phyloP scores from a whole-genome alignment of 2,329 filamentous ascomycete genomes.

The Pseudocercospora crystallina region DNA sequence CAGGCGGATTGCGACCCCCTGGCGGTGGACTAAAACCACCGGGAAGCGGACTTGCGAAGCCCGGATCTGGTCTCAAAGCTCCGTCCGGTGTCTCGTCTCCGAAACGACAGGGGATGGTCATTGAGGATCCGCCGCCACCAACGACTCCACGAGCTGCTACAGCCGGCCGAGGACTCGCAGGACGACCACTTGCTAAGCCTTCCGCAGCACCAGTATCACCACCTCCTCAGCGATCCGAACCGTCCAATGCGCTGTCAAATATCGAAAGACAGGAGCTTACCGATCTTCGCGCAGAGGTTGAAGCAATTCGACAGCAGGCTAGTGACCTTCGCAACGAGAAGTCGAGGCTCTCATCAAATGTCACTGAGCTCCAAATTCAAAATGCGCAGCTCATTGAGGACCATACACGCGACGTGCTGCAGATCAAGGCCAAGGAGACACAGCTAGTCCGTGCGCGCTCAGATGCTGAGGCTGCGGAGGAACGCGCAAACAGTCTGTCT shows the following conservation, averaged over 20 bases:
- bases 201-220: conserved; percentile 45
- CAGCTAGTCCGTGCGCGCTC: conserved; percentile 89
- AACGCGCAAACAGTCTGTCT: conserved; percentile 77
- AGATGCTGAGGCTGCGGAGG: conserved; percentile 85
- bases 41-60: conserved; percentile 43
- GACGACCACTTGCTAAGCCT: conserved; percentile 80
- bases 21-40: conserved; percentile 37
- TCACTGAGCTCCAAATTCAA: conserved; percentile 92
- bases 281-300: conserved; percentile 80
- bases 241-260: conserved; percentile 66
- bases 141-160: conserved; percentile 42
- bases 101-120: conserved; percentile 30
- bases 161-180: conserved; percentile 71
- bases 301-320: conserved; percentile 69
- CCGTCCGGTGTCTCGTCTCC: conserved; percentile 32
- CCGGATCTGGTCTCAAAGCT: conserved; percentile 38
- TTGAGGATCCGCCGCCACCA: conserved; percentile 30
- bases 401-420: conserved; percentile 89
- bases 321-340: conserved; percentile 83
- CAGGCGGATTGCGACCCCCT: conserved; percentile 28
- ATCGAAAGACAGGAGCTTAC: conserved; percentile 92
- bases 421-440: conserved; percentile 97
- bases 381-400: conserved; percentile 97
- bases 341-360: conserved; percentile 77
- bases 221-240: conserved; percentile 56